Conservation (phyloP, 2,329 filamentous ascomycete species). For the Ceratocystis albifundus region DNA sequence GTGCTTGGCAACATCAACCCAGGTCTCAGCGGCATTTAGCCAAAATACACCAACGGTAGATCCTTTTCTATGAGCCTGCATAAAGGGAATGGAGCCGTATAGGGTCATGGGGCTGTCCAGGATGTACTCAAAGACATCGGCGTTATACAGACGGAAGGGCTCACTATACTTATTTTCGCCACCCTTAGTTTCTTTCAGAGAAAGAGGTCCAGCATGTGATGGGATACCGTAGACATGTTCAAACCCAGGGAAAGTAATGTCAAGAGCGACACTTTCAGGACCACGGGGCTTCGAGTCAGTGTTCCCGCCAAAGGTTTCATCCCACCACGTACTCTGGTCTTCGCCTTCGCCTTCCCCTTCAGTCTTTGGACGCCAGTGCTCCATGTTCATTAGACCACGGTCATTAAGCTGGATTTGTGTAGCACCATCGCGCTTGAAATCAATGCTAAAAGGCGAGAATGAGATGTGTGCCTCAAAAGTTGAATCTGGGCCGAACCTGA, state of each 20-base stretch:
- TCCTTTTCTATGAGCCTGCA: slow-evolving; percentile 90
- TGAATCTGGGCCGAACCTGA: slow-evolving; percentile 66
- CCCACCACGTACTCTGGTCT: slow-evolving; percentile 93
- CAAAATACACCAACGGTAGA: slow-evolving; percentile 95
- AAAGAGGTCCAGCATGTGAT: slow-evolving; percentile 79
- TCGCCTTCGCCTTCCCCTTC: slow-evolving; percentile 42
- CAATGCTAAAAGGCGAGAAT: slow-evolving; percentile 70
- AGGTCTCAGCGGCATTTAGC: slow-evolving; percentile 94
- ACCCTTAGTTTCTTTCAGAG: slow-evolving; percentile 80
- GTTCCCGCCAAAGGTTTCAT: slow-evolving; percentile 88
- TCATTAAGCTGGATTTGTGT: slow-evolving; percentile 83
- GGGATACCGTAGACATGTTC: slow-evolving; percentile 89
- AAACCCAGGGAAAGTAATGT: slow-evolving; percentile 86
- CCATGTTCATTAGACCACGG: slow-evolving; percentile 78
- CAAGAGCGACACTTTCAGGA: slow-evolving; percentile 80
- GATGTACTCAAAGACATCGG: slow-evolving; percentile 96
- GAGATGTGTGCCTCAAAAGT: slow-evolving; percentile 73
- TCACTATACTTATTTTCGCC: slow-evolving; percentile 75
- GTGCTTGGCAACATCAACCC: slow-evolving; percentile 84
- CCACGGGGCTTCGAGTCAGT: slow-evolving; percentile 92
- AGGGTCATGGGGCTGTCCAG: slow-evolving; percentile 96
- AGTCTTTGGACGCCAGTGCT: slow-evolving; percentile 86
- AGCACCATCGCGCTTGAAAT: slow-evolving; percentile 73
- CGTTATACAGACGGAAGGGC: slow-evolving; percentile 90
- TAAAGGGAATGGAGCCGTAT: slow-evolving; percentile 93